Percentiles rank a stretch among this genome's conserved stretches.
These are phyloP conservation scores for Ogataea siamensis DNA, from an alignment of 805 yeast species.

Conservation along the genomic window DNA sequence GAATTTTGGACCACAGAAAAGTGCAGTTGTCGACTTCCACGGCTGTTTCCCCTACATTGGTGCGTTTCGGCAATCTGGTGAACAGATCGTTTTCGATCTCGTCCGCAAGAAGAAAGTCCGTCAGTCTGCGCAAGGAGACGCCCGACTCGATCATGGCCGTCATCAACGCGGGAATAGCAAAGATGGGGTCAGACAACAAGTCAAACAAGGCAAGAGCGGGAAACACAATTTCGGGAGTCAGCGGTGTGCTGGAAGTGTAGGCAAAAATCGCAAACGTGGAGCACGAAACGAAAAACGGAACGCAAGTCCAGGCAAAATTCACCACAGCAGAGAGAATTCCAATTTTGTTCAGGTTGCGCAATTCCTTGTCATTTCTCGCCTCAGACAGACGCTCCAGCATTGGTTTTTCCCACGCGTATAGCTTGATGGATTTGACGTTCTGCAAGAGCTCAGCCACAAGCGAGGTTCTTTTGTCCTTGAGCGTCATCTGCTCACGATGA, in stretches of 20 bases:
- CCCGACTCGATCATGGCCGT: conserved; percentile 57
- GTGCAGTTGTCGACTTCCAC: conserved; percentile 48
- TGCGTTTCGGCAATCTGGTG: conserved; percentile 22
- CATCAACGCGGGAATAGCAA: conserved; percentile 55
- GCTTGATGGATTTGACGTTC: conserved; percentile 61
- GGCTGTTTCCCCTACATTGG: conserved; percentile 32
- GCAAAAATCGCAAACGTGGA: conserved; percentile 58
- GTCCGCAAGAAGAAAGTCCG: conserved; percentile 45
- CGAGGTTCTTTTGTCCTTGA: conserved; percentile 59
- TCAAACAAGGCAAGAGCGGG: conserved; percentile 65
- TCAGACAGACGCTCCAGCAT: conserved; percentile 51
- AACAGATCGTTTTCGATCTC: conserved; percentile 40
- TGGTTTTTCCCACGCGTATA: conserved; percentile 70
- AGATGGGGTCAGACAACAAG: conserved; percentile 56
- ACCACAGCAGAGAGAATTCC: conserved; percentile 46
- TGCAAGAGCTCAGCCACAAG: conserved; percentile 57
- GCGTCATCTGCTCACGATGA: conserved; percentile 57
- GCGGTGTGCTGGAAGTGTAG: conserved; percentile 41
- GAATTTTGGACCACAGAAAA: conserved; percentile 46
- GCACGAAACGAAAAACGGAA: conserved; percentile 64
- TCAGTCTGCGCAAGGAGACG: conserved; percentile 56
- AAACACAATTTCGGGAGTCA: conserved; percentile 67
- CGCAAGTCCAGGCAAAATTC: conserved; percentile 59
- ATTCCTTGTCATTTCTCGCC: conserved; percentile 58
- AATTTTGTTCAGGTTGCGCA: conserved; percentile 48